Base-by-base conservation (phyloP, 2,329 filamentous ascomycete species). In the Clonostachys byssicola region DNA sequence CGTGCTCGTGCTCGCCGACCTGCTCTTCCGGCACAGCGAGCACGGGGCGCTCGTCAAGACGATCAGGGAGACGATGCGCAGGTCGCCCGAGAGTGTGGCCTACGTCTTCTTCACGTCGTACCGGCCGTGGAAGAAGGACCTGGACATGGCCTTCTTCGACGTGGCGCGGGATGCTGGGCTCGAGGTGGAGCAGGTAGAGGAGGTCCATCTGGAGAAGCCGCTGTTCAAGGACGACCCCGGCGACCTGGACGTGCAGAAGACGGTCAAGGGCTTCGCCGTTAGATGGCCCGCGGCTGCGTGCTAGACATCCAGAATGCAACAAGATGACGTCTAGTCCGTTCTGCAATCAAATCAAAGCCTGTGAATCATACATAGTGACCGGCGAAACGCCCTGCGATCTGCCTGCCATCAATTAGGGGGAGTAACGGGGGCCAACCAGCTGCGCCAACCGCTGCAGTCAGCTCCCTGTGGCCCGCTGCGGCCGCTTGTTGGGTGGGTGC, bases 91-190 rank as follows among this genome's bases (percentile, higher is more conserved):
- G 3, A 81, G 85, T 43, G 77, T 76, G 46, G 90, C 91, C 3
- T 80, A 92, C 57, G 91, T 96, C 8, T 95, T 96, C 65, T 97
- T 96, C 71, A 95, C 92, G 0, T 92, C 89, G 17, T 96, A 97
- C 68, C 78, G 94, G 52, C 92, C 92, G 2, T 96, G 92, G 92
- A 73, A 96, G 60, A 75, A 88, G 57, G 79, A 91, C 52, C 88
- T 90, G 65, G 94, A 96, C 59, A 74, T 95, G 62, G 80, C 78
- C 5, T 96, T 96, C 71, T 96, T 96, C 61, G 87, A 91, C 43
- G 60, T 91, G 48, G 88, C 86, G 5, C 74, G 80, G 49, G 78
- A 80, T 45, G 76, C 73, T 43, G 91, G 90, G 0, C 88, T 96
- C 51, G 67, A 68, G 14, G 91, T 96, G 4, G 84, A 85, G 53